Conservation (phyloP, 495 filamentous ascomycete species). For the Apodospora peruviana region DNA sequence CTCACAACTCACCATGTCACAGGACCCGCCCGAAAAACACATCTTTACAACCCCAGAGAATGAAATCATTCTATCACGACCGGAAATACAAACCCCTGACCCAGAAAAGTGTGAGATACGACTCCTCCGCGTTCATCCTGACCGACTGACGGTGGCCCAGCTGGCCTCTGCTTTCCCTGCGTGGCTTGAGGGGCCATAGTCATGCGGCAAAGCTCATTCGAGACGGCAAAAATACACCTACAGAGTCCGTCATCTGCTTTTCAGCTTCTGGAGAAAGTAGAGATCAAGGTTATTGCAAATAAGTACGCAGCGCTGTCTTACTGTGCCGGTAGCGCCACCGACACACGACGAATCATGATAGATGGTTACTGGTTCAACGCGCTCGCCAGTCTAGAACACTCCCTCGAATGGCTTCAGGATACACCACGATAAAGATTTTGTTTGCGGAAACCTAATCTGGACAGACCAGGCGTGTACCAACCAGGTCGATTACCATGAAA, state of each 20-base stretch:
- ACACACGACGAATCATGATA: background rate
- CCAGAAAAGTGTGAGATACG: background rate
- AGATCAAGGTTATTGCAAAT: background rate
- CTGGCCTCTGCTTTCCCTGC: background rate
- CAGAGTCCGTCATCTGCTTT: background rate
- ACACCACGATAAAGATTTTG: background rate
- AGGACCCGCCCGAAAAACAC: background rate
- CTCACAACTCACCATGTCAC: too few species aligned
- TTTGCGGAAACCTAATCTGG: background rate
- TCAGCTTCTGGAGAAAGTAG: background rate
- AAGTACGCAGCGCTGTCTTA: background rate
- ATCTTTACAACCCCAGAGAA: background rate
- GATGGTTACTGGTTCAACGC: background rate
- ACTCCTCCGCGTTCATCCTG: background rate
- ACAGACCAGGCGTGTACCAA: background rate
- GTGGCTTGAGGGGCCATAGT: background rate
- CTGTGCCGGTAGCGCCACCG: background rate
- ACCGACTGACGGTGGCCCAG: background rate
- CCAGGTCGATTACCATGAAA: background rate
- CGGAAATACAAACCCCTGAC: background rate
- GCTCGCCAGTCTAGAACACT: background rate
- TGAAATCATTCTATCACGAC: background rate
- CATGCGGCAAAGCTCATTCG: background rate
- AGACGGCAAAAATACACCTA: background rate
- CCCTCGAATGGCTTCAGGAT: background rate